Evolutionary conservation across 2,329 filamentous ascomycete species (phyloP), one percentile per base, ranked within the genome.

Genomic region (Verticillium longisporum): DNA sequence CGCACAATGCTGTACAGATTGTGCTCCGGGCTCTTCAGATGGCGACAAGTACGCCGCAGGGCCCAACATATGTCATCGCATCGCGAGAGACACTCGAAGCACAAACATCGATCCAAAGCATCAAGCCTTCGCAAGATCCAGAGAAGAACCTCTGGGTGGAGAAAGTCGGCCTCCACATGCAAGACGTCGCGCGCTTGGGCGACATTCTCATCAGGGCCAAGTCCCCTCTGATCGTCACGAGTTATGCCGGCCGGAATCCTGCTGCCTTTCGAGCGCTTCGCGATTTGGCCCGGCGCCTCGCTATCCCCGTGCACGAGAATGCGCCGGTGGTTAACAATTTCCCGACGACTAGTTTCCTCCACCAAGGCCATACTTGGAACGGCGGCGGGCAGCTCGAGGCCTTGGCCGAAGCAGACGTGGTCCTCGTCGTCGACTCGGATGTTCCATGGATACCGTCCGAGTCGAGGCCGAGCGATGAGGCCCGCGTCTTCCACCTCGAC

Each of bases 381-480:
- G 63, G 63, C 18, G 63, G 66, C 9, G 64, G 64, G 4, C 65
- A 65, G 61, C 59, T 63, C 6, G 55, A 60, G 4, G 60, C 75
- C 45, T 84, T 88, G 69, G 80, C 77, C 62, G 81, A 81, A 1
- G 86, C 87, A 0, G 87, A 89, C 68, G 77, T 88, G 45, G 88
- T 89, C 57, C 68, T 89, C 10, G 83, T 88, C 11, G 73, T 88
- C 21, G 86, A 89, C 69, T 87, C 85, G 62, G 87, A 89, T 68
- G 85, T 88, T 1, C 87, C 87, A 0, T 89, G 85, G 85, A 87
- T 89, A 56, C 82, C 83, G 31, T 87, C 85, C 0, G 83, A 83
- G 68, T 87, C 82, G 73, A 80, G 80, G 60, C 87, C 87, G 1
- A 79, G 77, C 26, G 72, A 77, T 1, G 75, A 77, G 4, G 83